A percentile compares a stretch with the other conserved stretches of the same genome.
Evolutionary conservation across 768 basidiomycete species (phyloP).

Genomic region (Boletus pseudo-olivaceus): DNA sequence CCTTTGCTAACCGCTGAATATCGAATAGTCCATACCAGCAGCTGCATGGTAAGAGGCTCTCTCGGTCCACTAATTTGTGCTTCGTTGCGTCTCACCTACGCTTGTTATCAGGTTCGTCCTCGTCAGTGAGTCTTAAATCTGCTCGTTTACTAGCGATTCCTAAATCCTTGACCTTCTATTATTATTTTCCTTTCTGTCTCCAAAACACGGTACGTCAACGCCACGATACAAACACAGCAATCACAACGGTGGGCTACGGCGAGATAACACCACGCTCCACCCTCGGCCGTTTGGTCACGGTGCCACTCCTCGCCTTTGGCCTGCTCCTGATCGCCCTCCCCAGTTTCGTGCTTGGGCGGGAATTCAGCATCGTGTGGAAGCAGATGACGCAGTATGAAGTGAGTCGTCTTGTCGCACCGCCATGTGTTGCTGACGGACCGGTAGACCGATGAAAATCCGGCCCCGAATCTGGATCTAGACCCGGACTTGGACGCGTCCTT

Average conservation of each 20-base stretch:
- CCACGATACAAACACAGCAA: conserved; percentile 44
- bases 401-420: conserved; percentile 6
- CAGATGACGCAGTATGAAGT: conserved; percentile 58
- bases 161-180: not conserved
- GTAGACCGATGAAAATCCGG: conserved; percentile 1
- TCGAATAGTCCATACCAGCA: conserved; percentile 58
- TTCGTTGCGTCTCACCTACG: not conserved
- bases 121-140: conserved; percentile 54
- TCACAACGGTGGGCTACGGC: conserved; percentile 88
- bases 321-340: conserved; percentile 87
- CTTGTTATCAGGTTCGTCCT: conserved; percentile 55
- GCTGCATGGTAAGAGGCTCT: conserved; percentile 63
- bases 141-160: not conserved
- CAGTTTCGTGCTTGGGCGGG: conserved; percentile 86
- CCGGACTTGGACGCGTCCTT: not conserved
- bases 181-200: too few relatives aligned
- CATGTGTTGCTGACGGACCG: not conserved
- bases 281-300: conserved; percentile 80
- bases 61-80: not conserved
- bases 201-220: not conserved
- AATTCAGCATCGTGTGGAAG: conserved; percentile 91
- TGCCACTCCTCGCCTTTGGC: conserved; percentile 85
- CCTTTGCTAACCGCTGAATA: not conserved
- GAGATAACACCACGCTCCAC: conserved; percentile 88
- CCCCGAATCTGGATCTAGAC: not conserved